phyloP scores from a whole-genome alignment of 805 yeast genomes.

The Torulaspora delbrueckii region DNA sequence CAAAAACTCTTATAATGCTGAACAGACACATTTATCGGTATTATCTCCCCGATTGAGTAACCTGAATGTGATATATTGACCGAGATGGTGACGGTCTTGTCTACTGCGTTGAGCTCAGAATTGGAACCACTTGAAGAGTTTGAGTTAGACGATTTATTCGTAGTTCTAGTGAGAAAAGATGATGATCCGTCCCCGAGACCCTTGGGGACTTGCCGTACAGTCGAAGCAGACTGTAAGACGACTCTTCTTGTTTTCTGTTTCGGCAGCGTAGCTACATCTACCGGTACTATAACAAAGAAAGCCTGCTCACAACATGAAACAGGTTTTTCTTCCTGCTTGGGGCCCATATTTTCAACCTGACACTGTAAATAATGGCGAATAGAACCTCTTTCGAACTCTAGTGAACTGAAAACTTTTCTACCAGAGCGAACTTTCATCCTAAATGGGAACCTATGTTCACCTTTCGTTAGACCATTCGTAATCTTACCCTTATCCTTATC shows the following conservation, averaged over 20 bases:
- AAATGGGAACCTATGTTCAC: constrained; percentile 86
- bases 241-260: constrained; percentile 63
- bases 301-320: constrained; percentile 50
- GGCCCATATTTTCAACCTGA: constrained; percentile 19
- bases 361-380: constrained; percentile 53
- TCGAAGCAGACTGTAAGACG: constrained; percentile 50
- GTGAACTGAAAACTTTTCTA: constrained; percentile 64
- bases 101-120: constrained; percentile 7
- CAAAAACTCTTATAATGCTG: constrained; percentile 67
- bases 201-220: constrained; percentile 11
- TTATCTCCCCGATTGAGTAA: constrained; percentile 68
- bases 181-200: constrained; percentile 17
- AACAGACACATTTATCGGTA: constrained; percentile 65
- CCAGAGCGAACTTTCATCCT: constrained; percentile 68
- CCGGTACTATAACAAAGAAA: constrained; percentile 61
- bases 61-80: constrained; percentile 59
- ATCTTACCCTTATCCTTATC: constrained; percentile 4
- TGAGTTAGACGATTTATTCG: constrained; percentile 22
- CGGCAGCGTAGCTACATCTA: constrained; percentile 64
- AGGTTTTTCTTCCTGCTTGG: constrained; percentile 22
- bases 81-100: constrained; percentile 37
- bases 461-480: constrained; percentile 55
- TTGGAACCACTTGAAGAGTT: constrained; percentile 14
- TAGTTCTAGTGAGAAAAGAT: constrained; percentile 25
- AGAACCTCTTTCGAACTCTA: constrained; percentile 82